phyloP scores from a whole-genome alignment of 2,329 filamentous ascomycete genomes.

The Epichloe gansuensis region DNA sequence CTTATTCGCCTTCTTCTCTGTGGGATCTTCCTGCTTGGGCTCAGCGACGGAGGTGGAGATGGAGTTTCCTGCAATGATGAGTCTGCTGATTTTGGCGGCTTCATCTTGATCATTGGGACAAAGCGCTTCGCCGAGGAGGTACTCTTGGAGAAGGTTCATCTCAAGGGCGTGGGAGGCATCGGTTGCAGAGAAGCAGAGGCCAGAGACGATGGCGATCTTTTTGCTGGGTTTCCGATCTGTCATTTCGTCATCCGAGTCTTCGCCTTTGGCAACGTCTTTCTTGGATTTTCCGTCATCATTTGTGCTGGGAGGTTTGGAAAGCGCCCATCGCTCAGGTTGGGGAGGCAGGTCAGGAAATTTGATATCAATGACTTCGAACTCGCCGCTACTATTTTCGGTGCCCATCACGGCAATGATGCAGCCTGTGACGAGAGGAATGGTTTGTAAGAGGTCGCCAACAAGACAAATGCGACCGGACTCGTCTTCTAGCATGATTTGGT shows the following conservation, averaged over 20 bases:
- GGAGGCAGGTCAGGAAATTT: slow-evolving; percentile 77
- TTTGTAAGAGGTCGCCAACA: slow-evolving; percentile 56
- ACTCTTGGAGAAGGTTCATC: slow-evolving; percentile 72
- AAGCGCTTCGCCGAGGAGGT: slow-evolving; percentile 70
- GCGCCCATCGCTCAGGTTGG: slow-evolving; percentile 70
- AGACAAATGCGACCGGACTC: slow-evolving; percentile 82
- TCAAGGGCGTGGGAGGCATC: slow-evolving; percentile 61
- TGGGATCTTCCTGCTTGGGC: slow-evolving; percentile 25
- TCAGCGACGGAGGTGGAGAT: slow-evolving; percentile 49
- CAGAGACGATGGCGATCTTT: slow-evolving; percentile 77
- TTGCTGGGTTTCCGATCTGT: slow-evolving; percentile 30
- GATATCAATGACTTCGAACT: slow-evolving; percentile 85
- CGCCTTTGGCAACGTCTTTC: slow-evolving; percentile 25
- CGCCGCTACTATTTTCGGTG: slow-evolving; percentile 82
- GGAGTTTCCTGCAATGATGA: slow-evolving; percentile 89
- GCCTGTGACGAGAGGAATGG: slow-evolving; percentile 72
- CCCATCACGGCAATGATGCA: slow-evolving; percentile 92
- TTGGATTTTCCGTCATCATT: slow-evolving; percentile 20
- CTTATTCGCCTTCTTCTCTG: slow-evolving; percentile 44
- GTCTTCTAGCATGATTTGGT: slow-evolving; percentile 83
- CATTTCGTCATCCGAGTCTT: slow-evolving; percentile 43
- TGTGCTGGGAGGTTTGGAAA: slow-evolving; percentile 36
- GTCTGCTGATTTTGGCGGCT: slow-evolving; percentile 59
- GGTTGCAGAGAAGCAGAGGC: slow-evolving; percentile 68
- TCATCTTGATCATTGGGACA: slow-evolving; percentile 46